Evolutionary conservation across 345 rosid species (phyloP).

Genomic region (Linum lewisii): DNA sequence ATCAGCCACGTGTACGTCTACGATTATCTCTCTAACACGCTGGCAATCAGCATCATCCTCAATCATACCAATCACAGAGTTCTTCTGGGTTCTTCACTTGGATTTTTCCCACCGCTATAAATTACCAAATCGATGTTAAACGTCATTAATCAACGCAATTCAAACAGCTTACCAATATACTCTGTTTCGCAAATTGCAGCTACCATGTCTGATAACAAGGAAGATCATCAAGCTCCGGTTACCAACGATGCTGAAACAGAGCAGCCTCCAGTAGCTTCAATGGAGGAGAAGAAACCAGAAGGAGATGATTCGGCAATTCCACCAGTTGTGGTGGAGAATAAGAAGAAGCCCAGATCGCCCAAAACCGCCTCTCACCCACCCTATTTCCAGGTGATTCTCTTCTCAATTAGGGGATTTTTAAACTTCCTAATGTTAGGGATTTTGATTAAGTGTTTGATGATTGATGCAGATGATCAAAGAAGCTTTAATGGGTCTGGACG

Average conservation of each 20-base stretch:
- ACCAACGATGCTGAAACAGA: conserved; percentile 1
- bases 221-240: conserved; percentile 24
- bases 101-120: conserved; percentile 28
- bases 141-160: neutral
- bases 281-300: conserved; percentile 24
- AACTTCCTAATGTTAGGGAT: neutral
- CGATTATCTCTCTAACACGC: conserved; percentile 24
- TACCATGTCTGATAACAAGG: conserved; percentile 23
- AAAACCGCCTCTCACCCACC: conserved; percentile 66
- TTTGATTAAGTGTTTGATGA: neutral
- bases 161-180: no score
- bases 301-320: neutral
- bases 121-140: neutral
- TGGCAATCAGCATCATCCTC: conserved; percentile 22
- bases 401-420: neutral
- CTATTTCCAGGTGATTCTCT: conserved; percentile 47
- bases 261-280: conserved; percentile 13
- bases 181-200: neutral
- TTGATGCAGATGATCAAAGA: conserved; percentile 64
- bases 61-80: conserved; percentile 19
- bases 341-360: conserved; percentile 32
- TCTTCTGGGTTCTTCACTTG: neutral
- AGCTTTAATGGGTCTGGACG: conserved; percentile 48
- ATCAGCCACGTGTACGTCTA: conserved; percentile 37
- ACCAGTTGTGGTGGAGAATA: conserved; percentile 15